phyloP scores from a whole-genome alignment of 2,329 filamentous ascomycete species.

The Cladorrhinum sp. region DNA sequence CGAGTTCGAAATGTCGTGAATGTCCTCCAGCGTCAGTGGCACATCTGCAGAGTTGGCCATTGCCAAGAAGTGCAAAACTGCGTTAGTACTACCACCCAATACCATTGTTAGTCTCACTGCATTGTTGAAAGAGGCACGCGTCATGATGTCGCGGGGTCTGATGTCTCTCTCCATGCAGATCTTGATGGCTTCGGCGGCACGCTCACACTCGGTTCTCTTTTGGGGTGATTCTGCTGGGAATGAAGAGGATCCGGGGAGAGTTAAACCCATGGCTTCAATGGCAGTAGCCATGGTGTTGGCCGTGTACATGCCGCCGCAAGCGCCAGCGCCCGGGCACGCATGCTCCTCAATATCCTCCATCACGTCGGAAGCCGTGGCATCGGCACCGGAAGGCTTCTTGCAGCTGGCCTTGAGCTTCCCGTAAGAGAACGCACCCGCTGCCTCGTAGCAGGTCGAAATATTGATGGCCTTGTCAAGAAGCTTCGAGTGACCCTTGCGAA shows the following conservation, averaged over 20 bases:
- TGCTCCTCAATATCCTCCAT: slow-evolving; percentile 78
- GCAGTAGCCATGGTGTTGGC: slow-evolving; percentile 92
- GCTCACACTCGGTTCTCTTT: slow-evolving; percentile 83
- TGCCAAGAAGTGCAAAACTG: slow-evolving; percentile 82
- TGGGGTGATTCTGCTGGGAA: slow-evolving; percentile 77
- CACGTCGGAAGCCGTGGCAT: slow-evolving; percentile 71
- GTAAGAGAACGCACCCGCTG: slow-evolving; percentile 78
- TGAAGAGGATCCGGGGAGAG: slow-evolving; percentile 78
- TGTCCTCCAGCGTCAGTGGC: slow-evolving; percentile 72
- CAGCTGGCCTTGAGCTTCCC: slow-evolving; percentile 70
- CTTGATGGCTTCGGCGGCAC: slow-evolving; percentile 73
- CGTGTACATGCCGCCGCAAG: slow-evolving; percentile 83
- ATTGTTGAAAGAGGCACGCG: slow-evolving; percentile 79
- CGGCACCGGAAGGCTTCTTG: slow-evolving; percentile 45
- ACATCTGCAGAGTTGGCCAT: slow-evolving; percentile 86
- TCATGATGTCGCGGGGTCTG: slow-evolving; percentile 74
- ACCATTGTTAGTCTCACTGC: slow-evolving; percentile 88
- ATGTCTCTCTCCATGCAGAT: slow-evolving; percentile 81
- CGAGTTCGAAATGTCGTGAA: slow-evolving; percentile 76
- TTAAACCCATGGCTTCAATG: slow-evolving; percentile 84
- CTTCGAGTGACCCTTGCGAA: slow-evolving; percentile 78
- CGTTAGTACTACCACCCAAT: slow-evolving; percentile 86
- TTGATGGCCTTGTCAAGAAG: slow-evolving; percentile 78
- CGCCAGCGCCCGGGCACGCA: slow-evolving; percentile 72
- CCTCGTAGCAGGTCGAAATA: slow-evolving; percentile 85